Conservation (phyloP, 768 basidiomycete genomes). For the Hygrocybe punicea region DNA sequence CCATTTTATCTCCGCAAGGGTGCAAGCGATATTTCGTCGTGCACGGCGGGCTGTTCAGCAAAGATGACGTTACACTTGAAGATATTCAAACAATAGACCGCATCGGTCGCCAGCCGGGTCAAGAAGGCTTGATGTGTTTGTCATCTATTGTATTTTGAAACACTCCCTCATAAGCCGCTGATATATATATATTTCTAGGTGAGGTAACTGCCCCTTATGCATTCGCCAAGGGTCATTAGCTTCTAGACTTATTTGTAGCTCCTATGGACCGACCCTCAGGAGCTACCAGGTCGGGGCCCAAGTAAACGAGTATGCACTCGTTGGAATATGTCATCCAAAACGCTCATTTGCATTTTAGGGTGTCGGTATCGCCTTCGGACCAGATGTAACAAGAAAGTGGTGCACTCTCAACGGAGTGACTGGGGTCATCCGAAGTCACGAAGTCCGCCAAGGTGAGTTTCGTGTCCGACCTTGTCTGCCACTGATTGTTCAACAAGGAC, state of each 20-base stretch:
- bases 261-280: slow-evolving; percentile 97
- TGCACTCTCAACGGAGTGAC: slow-evolving; percentile 83
- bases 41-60: slow-evolving; percentile 95
- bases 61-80: slow-evolving; percentile 90
- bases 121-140: slow-evolving; percentile 93
- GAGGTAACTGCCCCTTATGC: slow-evolving; percentile 46
- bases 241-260: slow-evolving; percentile 44
- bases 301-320: slow-evolving; percentile 76
- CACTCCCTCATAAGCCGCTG: slow-evolving; percentile 1
- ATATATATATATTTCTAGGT: slow-evolving; percentile 39
- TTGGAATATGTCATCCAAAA: not conserved
- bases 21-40: slow-evolving; percentile 89
- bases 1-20: slow-evolving; percentile 81
- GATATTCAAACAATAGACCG: slow-evolving; percentile 87
- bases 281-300: slow-evolving; percentile 82
- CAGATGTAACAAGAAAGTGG: slow-evolving; percentile 88
- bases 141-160: slow-evolving; percentile 16
- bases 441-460: slow-evolving; percentile 81
- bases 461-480: slow-evolving; percentile 7
- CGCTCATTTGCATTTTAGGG: slow-evolving; percentile 50
- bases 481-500: slow-evolving; percentile 4
- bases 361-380: slow-evolving; percentile 93
- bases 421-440: slow-evolving; percentile 91
- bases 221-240: slow-evolving; percentile 5
- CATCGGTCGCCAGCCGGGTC: slow-evolving; percentile 86